Conservation (phyloP, 805 yeast genomes). For the Clavispora carvajalis region DNA sequence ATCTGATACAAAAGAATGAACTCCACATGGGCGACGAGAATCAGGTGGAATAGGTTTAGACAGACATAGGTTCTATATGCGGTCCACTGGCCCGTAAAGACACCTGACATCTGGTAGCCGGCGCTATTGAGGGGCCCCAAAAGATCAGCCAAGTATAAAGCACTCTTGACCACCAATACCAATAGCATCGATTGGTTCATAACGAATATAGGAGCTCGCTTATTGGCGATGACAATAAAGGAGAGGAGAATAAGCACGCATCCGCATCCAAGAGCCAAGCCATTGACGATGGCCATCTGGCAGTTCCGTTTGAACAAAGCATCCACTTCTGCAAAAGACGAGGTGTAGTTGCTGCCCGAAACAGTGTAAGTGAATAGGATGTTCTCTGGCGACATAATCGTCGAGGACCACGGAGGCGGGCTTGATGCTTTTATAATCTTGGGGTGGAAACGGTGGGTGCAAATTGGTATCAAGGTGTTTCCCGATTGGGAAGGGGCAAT, state of each 20-base stretch:
- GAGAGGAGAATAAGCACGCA: slow-evolving; percentile 11
- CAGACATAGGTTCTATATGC: slow-evolving; percentile 53
- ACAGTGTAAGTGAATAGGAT: slow-evolving; percentile 10
- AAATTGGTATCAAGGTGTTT: background rate
- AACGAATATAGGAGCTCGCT: slow-evolving; percentile 65
- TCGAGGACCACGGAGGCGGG: too few species aligned
- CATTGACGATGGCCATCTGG: slow-evolving; percentile 8
- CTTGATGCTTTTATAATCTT: background rate
- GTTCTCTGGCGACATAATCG: background rate
- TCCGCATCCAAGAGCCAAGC: slow-evolving; percentile 13
- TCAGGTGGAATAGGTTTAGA: slow-evolving; percentile 52
- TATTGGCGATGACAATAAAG: slow-evolving; percentile 32
- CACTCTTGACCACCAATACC: slow-evolving; percentile 54
- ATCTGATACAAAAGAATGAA: slow-evolving; percentile 68
- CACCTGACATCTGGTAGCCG: slow-evolving; percentile 36
- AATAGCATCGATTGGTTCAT: slow-evolving; percentile 60
- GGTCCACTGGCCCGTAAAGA: slow-evolving; percentile 19
- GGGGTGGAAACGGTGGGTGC: background rate
- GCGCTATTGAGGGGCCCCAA: slow-evolving; percentile 48
- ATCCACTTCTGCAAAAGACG: slow-evolving; percentile 10
- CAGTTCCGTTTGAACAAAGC: slow-evolving; percentile 2
- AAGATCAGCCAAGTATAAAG: slow-evolving; percentile 51
- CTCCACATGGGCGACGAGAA: slow-evolving; percentile 60
- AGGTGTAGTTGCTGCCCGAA: slow-evolving; percentile 2
- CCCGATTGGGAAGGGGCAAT: slow-evolving; percentile 1